phyloP scores from a whole-genome alignment of 768 basidiomycete genomes.

The Pleurotus sapidus region DNA sequence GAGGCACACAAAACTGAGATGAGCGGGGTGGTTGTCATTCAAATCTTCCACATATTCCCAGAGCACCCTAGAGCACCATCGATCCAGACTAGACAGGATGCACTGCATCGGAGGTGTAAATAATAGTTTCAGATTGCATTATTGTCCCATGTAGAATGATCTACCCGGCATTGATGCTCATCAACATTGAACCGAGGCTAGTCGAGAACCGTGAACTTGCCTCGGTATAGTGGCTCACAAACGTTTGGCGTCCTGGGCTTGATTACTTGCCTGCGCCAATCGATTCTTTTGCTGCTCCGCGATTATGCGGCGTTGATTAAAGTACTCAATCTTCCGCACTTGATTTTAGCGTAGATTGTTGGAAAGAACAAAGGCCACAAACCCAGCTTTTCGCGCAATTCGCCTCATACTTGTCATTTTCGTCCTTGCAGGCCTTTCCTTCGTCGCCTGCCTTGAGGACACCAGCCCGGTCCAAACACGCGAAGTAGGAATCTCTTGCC shows the following conservation, averaged over 20 bases:
- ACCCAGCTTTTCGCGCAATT: slow-evolving; percentile 93
- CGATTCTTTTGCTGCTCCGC: slow-evolving; percentile 77
- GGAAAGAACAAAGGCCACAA: slow-evolving; percentile 23
- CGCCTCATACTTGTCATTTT: slow-evolving; percentile 60
- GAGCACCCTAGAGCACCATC: no score
- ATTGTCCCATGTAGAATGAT: no score
- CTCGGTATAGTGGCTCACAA: not conserved
- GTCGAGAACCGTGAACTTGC: no score
- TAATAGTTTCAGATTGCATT: no score
- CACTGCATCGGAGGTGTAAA: no score
- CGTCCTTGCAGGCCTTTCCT: slow-evolving; percentile 56
- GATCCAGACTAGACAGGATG: no score
- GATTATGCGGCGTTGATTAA: slow-evolving; percentile 86
- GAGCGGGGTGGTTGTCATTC: no score
- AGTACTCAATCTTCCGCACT: slow-evolving; percentile 77
- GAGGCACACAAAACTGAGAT: no score
- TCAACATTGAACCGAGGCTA: no score
- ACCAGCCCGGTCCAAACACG: slow-evolving; percentile 69
- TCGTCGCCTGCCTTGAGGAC: slow-evolving; percentile 73
- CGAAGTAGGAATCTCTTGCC: slow-evolving; percentile 77
- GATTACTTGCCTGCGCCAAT: slow-evolving; percentile 43
- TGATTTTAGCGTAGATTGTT: not conserved
- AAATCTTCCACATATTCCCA: no score
- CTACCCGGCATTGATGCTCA: no score
- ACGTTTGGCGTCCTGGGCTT: slow-evolving; percentile 11